phyloP scores from a whole-genome alignment of 2,329 filamentous ascomycete genomes.

The Dothiorella sarmentorum region DNA sequence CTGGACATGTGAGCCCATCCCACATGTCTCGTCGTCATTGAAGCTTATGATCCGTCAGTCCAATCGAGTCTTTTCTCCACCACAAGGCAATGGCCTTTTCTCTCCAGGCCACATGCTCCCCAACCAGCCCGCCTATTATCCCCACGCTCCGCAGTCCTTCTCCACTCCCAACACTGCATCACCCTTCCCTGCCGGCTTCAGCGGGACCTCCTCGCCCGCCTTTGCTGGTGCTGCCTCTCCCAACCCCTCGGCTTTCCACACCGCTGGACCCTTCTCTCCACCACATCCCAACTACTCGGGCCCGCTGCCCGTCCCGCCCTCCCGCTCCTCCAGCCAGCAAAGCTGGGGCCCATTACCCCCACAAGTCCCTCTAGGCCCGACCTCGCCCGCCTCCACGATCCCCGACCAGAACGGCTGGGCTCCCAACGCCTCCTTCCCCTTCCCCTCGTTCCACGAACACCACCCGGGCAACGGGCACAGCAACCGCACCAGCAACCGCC shows the following conservation, averaged over 20 bases:
- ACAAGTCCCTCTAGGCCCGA: neutral
- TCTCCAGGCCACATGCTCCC: slow-evolving; percentile 6
- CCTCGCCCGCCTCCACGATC: neutral
- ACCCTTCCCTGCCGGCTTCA: neutral
- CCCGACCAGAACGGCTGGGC: neutral
- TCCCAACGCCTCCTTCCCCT: neutral
- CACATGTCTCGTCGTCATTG: neutral
- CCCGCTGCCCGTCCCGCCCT: neutral
- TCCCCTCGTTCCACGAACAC: neutral
- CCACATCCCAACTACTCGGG: slow-evolving; percentile 3
- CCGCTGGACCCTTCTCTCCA: neutral
- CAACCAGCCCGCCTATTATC: neutral
- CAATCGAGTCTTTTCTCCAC: neutral
- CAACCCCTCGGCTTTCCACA: neutral
- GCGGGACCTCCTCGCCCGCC: neutral
- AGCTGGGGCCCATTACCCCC: neutral
- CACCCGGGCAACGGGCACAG: neutral
- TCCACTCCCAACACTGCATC: neutral
- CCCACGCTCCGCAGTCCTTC: neutral
- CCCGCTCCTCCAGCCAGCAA: neutral
- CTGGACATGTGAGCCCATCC: slow-evolving; percentile 5
- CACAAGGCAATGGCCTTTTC: neutral
- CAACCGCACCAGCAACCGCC: neutral
- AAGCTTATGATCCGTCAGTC: too few species aligned
- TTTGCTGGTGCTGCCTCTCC: neutral